phyloP scores from a whole-genome alignment of 2,329 filamentous ascomycete genomes.

The Trichothecium sympodiale region DNA sequence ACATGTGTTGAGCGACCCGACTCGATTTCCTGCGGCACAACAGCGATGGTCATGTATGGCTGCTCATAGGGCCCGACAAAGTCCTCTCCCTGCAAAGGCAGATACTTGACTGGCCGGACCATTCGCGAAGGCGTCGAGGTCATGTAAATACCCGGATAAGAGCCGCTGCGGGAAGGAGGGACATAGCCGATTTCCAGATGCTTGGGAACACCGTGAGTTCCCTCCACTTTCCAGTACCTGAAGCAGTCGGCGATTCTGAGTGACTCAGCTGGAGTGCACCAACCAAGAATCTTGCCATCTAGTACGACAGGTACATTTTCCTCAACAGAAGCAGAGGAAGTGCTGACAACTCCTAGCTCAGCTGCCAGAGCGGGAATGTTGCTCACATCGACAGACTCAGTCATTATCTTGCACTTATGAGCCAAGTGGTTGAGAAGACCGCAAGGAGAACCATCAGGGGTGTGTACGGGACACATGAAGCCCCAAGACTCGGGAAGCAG shows the following conservation, averaged over 20 bases:
- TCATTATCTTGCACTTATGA: slow-evolving; percentile 88
- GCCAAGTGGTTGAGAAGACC: slow-evolving; percentile 90
- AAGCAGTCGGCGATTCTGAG: slow-evolving; percentile 74
- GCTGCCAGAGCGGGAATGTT: slow-evolving; percentile 62
- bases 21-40: slow-evolving; percentile 74
- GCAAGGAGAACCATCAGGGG: slow-evolving; percentile 90
- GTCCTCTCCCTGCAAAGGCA: slow-evolving; percentile 76
- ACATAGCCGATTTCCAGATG: slow-evolving; percentile 89
- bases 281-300: slow-evolving; percentile 82
- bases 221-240: slow-evolving; percentile 91
- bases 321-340: slow-evolving; percentile 66
- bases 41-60: slow-evolving; percentile 96
- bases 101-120: slow-evolving; percentile 84
- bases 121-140: slow-evolving; percentile 77
- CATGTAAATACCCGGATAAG: slow-evolving; percentile 93
- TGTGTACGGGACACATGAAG: slow-evolving; percentile 94
- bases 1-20: slow-evolving; percentile 90
- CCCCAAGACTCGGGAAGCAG: slow-evolving; percentile 95
- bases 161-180: slow-evolving; percentile 78
- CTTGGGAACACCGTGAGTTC: slow-evolving; percentile 65
- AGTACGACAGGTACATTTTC: slow-evolving; percentile 85
- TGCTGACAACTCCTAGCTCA: slow-evolving; percentile 67
- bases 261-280: slow-evolving; percentile 77
- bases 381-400: slow-evolving; percentile 61
- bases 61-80: slow-evolving; percentile 90